Conservation (phyloP, 2,329 filamentous ascomycete species). For the Sarocladium kiliense region DNA sequence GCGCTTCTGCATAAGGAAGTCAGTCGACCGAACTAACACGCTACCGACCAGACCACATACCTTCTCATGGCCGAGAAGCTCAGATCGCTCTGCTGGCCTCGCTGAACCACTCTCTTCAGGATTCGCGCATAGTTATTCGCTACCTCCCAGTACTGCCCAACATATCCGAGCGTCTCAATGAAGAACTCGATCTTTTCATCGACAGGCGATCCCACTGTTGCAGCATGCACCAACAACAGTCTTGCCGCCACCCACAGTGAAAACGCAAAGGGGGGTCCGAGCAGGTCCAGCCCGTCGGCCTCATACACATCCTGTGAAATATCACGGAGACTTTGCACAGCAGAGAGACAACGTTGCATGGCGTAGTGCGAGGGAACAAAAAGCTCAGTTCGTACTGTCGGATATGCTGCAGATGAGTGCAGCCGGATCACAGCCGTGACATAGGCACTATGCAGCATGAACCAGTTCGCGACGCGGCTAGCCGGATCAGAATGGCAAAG, state of each 20-base stretch:
- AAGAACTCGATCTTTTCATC: slow-evolving; percentile 38
- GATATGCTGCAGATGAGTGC: slow-evolving; percentile 39
- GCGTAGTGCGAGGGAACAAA: slow-evolving; percentile 39
- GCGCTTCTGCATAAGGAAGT: slow-evolving; percentile 26
- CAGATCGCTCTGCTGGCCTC: slow-evolving; percentile 26
- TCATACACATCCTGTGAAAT: slow-evolving; percentile 39
- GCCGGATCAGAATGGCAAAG: slow-evolving; percentile 40
- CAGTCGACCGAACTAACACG: slow-evolving; percentile 3
- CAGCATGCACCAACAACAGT: slow-evolving; percentile 35
- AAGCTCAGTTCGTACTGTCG: slow-evolving; percentile 32
- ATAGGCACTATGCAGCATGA: slow-evolving; percentile 40
- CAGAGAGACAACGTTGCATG: slow-evolving; percentile 38
- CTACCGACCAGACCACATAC: slow-evolving; percentile 18
- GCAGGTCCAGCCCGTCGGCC: slow-evolving; percentile 35
- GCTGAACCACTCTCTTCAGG: slow-evolving; percentile 31
- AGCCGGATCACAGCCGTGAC: slow-evolving; percentile 37
- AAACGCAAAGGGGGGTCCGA: slow-evolving; percentile 39
- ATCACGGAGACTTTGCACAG: slow-evolving; percentile 37
- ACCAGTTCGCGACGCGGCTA: slow-evolving; percentile 41
- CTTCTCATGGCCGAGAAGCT: slow-evolving; percentile 34
- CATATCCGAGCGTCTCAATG: slow-evolving; percentile 33
- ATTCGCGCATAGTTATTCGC: slow-evolving; percentile 37
- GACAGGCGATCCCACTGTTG: slow-evolving; percentile 29
- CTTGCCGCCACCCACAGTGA: slow-evolving; percentile 38
- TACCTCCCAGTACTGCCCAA: slow-evolving; percentile 39